Percentiles rank a stretch among this genome's conserved stretches.
Evolutionary conservation across 169 alveolate species (phyloP).

Genomic region (Pseudocohnilembus persalinus): DNA sequence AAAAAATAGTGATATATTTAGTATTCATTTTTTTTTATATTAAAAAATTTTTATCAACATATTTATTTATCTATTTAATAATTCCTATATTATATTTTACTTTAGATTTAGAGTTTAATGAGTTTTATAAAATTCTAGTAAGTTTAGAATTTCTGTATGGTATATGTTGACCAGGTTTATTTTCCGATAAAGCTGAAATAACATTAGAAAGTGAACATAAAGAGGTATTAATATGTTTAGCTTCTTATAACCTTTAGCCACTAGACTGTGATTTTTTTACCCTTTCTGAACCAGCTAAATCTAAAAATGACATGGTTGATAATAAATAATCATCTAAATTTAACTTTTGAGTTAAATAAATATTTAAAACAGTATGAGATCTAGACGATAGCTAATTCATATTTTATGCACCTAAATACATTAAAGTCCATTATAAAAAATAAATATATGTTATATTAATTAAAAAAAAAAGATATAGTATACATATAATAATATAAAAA

Average conservation of each 20-base stretch:
- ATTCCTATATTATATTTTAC: too few species aligned
- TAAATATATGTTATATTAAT: too few species aligned
- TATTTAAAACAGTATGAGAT: slow-evolving; percentile 75
- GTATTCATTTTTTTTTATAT: too few species aligned
- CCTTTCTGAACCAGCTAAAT: slow-evolving; percentile 82
- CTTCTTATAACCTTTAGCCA: slow-evolving; percentile 64
- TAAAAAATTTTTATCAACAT: too few species aligned
- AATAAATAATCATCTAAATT: slow-evolving; percentile 29
- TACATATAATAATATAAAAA: too few species aligned
- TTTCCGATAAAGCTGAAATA: slow-evolving; percentile 50
- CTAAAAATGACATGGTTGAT: slow-evolving; percentile 65
- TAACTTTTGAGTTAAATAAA: slow-evolving; percentile 66
- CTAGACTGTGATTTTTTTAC: slow-evolving; percentile 53
- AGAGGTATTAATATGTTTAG: slow-evolving; percentile 72
- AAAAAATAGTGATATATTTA: too few species aligned
- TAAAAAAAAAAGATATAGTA: too few species aligned
- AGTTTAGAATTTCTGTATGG: slow-evolving; percentile 77
- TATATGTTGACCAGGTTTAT: slow-evolving; percentile 44
- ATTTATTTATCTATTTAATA: too few species aligned
- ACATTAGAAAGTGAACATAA: slow-evolving; percentile 73
- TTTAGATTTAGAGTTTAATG: slow-evolving; percentile 58
- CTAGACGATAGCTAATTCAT: slow-evolving; percentile 76
- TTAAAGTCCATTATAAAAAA: too few species aligned
- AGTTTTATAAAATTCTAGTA: slow-evolving; percentile 68
- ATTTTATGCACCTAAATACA: slow-evolving; percentile 61